Conservation (phyloP, 352 stramenopile genomes). For the Globisporangium paddicum region DNA sequence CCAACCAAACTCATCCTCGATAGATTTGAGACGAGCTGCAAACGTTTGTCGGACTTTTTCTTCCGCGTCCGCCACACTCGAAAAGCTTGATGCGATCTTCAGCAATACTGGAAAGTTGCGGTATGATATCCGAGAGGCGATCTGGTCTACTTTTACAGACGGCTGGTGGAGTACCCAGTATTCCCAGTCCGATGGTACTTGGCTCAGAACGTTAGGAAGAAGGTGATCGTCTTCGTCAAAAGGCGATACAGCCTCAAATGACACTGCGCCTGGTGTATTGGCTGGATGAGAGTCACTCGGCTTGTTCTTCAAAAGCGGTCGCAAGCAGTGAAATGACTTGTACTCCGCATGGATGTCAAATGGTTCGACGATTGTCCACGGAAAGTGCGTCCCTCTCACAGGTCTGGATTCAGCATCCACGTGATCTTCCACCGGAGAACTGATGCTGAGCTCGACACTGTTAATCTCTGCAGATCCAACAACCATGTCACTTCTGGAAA, state of each 20-base stretch:
- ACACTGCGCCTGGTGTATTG: background rate
- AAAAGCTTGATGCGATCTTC: slow-evolving; percentile 37
- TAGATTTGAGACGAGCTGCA: slow-evolving; percentile 24
- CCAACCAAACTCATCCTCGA: slow-evolving; percentile 44
- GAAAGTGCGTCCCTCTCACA: slow-evolving; percentile 17
- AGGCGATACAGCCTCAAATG: background rate
- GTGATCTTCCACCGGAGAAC: slow-evolving; percentile 16
- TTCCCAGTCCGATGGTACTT: slow-evolving; percentile 34
- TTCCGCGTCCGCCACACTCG: slow-evolving; percentile 33
- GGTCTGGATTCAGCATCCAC: slow-evolving; percentile 1
- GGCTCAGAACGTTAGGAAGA: slow-evolving; percentile 14
- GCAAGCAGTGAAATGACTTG: slow-evolving; percentile 6
- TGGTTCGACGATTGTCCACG: slow-evolving; percentile 40
- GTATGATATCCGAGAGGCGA: slow-evolving; percentile 61
- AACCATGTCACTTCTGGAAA: slow-evolving; percentile 10
- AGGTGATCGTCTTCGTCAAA: slow-evolving; percentile 2
- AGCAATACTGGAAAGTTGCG: slow-evolving; percentile 66
- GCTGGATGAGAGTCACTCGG: background rate
- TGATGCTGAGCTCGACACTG: slow-evolving; percentile 36
- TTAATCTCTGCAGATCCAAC: slow-evolving; percentile 23
- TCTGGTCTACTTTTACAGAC: slow-evolving; percentile 38
- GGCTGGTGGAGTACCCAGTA: slow-evolving; percentile 43
- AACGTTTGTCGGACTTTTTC: slow-evolving; percentile 40
- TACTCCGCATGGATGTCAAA: slow-evolving; percentile 33
- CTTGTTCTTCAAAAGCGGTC: background rate